A percentile compares a stretch with the other conserved stretches of the same genome.
Conservation (phyloP, 495 filamentous ascomycete species). For the Aspergillus nidulans region DNA sequence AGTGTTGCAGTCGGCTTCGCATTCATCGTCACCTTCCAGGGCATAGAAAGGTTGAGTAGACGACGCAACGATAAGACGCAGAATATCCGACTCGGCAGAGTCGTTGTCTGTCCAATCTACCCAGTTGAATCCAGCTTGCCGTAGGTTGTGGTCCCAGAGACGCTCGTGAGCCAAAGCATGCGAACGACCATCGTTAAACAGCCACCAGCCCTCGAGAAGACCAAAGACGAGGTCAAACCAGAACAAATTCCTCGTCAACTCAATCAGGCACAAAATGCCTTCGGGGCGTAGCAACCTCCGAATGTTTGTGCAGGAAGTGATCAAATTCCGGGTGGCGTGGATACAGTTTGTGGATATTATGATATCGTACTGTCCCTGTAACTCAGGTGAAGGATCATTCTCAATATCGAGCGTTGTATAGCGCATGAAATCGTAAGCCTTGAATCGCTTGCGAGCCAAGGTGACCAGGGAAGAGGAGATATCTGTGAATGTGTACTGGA, state of each 20-base stretch:
- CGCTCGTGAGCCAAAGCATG: constrained; percentile 27
- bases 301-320: constrained; percentile 25
- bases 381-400: constrained; percentile 19
- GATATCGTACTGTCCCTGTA: constrained; percentile 27
- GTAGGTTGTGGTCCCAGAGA: constrained; percentile 31
- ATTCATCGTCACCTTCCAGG: no score
- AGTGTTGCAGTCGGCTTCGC: background rate
- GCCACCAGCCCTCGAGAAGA: constrained; percentile 49
- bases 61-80: constrained; percentile 7
- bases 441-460: constrained; percentile 27
- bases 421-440: constrained; percentile 28
- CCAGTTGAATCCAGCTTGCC: constrained; percentile 26
- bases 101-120: constrained; percentile 32
- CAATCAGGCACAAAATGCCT: constrained; percentile 40
- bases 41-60: background rate
- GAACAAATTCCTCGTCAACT: constrained; percentile 35
- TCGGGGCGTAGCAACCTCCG: constrained; percentile 31
- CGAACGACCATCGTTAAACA: constrained; percentile 39
- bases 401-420: constrained; percentile 39
- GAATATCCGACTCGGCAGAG: background rate
- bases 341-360: constrained; percentile 45
- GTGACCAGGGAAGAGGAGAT: constrained; percentile 37
- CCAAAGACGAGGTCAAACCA: constrained; percentile 47
- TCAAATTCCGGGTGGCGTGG: constrained; percentile 41
- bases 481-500: constrained; percentile 48